Evolutionary conservation across 345 rosid genomes (phyloP).

Genomic region (Sapria himalayana): DNA sequence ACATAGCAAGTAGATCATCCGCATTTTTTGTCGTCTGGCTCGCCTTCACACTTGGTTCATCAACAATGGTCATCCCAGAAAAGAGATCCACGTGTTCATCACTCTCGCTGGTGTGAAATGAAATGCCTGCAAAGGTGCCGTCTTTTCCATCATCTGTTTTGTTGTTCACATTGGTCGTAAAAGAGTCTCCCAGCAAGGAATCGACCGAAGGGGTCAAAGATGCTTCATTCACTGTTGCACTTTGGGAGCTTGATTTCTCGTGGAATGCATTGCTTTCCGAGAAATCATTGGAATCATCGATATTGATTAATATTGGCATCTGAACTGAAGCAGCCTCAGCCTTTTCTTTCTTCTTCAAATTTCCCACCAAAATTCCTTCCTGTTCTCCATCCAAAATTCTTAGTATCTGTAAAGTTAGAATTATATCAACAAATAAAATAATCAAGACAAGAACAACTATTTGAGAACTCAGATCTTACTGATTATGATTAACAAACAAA

Average conservation of each 20-base stretch:
- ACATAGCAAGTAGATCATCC: constrained; percentile 40
- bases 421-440: too few species aligned
- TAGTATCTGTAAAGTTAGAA: constrained; percentile 76
- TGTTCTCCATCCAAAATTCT: constrained; percentile 49
- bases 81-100: constrained; percentile 34
- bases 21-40: constrained; percentile 14
- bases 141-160: constrained; percentile 28
- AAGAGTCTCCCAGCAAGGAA: constrained; percentile 55
- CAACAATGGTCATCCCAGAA: constrained; percentile 60
- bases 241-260: constrained; percentile 17
- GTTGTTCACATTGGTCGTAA: constrained; percentile 15
- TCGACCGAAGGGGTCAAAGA: constrained; percentile 31
- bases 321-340: constrained; percentile 20
- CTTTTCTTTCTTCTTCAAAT: constrained; percentile 28
- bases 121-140: constrained; percentile 79
- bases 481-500: too few species aligned
- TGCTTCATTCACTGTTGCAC: constrained; percentile 13
- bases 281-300: constrained; percentile 32
- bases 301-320: constrained; percentile 70
- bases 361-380: constrained; percentile 15
- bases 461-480: too few species aligned
- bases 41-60: constrained; percentile 19
- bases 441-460: too few species aligned
- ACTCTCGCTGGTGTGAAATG: constrained; percentile 28
- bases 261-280: constrained; percentile 23